Conservation (phyloP, 257 asterid genomes). For the Oldenlandia corymbosa region DNA sequence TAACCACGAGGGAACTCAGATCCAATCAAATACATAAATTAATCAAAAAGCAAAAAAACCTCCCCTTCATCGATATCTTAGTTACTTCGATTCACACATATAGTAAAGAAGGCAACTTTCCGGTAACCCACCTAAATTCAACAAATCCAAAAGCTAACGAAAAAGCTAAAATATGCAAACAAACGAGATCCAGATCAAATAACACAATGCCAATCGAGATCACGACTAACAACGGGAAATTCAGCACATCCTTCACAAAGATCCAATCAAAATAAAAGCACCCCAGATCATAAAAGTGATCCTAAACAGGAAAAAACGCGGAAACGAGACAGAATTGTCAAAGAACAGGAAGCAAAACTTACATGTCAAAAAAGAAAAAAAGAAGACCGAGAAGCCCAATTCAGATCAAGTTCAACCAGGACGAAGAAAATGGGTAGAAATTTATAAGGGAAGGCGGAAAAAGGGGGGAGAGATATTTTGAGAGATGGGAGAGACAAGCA, state of each 20-base stretch:
- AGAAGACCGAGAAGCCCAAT: no score
- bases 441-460: not conserved
- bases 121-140: not conserved
- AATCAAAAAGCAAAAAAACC: not conserved
- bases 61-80: not conserved
- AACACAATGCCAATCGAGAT: slow-evolving; percentile 18
- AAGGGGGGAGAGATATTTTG: slow-evolving; percentile 3
- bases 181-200: slow-evolving; percentile 17
- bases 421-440: slow-evolving; percentile 10
- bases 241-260: slow-evolving; percentile 11
- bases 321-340: not conserved
- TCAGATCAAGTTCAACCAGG: slow-evolving; percentile 21
- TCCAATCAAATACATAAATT: slow-evolving; percentile 3
- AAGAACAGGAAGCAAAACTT: slow-evolving; percentile 5
- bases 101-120: not conserved
- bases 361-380: slow-evolving; percentile 6
- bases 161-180: not conserved
- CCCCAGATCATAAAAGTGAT: slow-evolving; percentile 11
- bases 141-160: not conserved
- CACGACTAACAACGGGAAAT: slow-evolving; percentile 1
- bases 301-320: not conserved
- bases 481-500: slow-evolving; percentile 8
- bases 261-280: slow-evolving; percentile 8
- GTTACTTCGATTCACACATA: not conserved
- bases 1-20: no score